A percentile compares a stretch with the other conserved stretches of the same genome.
phyloP scores from a whole-genome alignment of 2,329 filamentous ascomycete species.

The Penicillium sp. region DNA sequence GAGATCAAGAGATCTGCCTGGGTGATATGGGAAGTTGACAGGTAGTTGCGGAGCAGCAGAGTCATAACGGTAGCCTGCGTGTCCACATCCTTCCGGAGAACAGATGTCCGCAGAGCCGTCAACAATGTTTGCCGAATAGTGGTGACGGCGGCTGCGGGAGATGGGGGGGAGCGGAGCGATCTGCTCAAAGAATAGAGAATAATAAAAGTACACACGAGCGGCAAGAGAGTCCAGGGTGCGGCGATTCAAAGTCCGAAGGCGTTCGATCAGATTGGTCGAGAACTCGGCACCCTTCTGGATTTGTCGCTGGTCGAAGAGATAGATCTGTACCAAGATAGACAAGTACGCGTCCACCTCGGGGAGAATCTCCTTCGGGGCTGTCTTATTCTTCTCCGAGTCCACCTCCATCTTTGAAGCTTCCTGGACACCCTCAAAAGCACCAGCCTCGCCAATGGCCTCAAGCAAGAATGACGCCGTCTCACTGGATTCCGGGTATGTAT shows the following conservation, averaged over 20 bases:
- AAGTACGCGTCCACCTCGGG: constrained; percentile 89
- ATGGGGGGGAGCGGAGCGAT: constrained; percentile 81
- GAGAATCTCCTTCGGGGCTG: constrained; percentile 69
- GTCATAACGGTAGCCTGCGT: constrained; percentile 97
- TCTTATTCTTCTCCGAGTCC: constrained; percentile 67
- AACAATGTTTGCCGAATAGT: constrained; percentile 83
- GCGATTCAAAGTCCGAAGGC: constrained; percentile 85
- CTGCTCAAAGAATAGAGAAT: constrained; percentile 91
- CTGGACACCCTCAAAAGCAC: constrained; percentile 62
- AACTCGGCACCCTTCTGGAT: constrained; percentile 79
- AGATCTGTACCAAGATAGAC: constrained; percentile 81
- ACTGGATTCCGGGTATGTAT: constrained; percentile 73
- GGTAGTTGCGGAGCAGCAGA: constrained; percentile 90
- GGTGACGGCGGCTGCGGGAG: constrained; percentile 82
- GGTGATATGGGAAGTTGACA: constrained; percentile 92
- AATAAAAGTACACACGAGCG: constrained; percentile 98
- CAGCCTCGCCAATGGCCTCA: constrained; percentile 66
- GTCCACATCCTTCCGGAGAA: constrained; percentile 92
- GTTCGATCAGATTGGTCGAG: constrained; percentile 78
- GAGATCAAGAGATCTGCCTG: constrained; percentile 95
- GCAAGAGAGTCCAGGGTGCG: constrained; percentile 91
- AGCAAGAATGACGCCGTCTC: constrained; percentile 70
- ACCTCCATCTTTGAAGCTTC: constrained; percentile 70
- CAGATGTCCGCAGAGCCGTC: constrained; percentile 87
- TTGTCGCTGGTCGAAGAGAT: constrained; percentile 82